Percentiles rank a stretch among this genome's conserved stretches.
Evolutionary conservation across 306 rosid genomes (phyloP).

Genomic region (Hippophae gyantsensis): DNA sequence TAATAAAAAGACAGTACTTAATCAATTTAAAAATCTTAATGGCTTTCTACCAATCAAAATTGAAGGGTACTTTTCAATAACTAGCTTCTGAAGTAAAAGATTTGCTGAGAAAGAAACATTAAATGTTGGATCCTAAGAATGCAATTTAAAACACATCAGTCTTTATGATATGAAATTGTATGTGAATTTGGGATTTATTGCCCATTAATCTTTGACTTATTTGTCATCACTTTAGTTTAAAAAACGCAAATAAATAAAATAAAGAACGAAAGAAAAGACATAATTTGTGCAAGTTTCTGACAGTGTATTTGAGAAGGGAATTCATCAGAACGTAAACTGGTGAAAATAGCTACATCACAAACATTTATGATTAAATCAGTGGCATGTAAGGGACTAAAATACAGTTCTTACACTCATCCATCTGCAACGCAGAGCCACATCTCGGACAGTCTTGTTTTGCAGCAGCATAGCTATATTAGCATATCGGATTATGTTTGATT

Average conservation of each 20-base stretch:
- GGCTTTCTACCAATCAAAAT: conserved; percentile 1
- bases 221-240: no score
- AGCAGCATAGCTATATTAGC: conserved; percentile 81
- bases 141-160: background rate
- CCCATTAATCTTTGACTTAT: background rate
- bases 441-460: conserved; percentile 78
- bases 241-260: no score
- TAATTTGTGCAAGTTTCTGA: no score
- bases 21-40: no score
- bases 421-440: conserved; percentile 89
- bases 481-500: conserved; percentile 56
- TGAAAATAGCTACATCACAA: no score
- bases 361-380: background rate
- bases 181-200: no score
- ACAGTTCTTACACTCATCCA: conserved; percentile 83
- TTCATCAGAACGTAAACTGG: no score
- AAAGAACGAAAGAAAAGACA: no score
- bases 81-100: conserved; percentile 5
- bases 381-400: background rate
- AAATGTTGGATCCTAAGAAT: background rate
- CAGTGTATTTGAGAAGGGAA: no score
- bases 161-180: no score
- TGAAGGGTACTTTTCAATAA: background rate
- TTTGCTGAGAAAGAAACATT: background rate
- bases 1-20: no score